Conservation (phyloP, 2,329 filamentous ascomycete species). For the Endoconidiophora laricicola region DNA sequence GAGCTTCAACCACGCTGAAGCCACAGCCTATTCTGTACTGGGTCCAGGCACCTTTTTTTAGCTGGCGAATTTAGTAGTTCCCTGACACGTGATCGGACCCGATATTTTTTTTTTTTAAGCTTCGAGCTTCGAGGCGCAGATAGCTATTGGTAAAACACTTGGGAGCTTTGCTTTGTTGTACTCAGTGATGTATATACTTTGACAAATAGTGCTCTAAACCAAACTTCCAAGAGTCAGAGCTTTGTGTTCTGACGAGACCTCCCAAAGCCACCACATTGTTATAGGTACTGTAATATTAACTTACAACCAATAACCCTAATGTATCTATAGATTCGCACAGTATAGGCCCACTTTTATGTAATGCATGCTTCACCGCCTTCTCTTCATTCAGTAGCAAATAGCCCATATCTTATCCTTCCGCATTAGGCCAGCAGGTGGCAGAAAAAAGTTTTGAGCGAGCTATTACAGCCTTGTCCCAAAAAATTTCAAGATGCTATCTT, state of each 20-base stretch:
- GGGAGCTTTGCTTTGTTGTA: neutral
- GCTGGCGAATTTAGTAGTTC: neutral
- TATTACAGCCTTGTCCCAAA: constrained; percentile 10
- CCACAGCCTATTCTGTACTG: neutral
- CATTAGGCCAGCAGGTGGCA: constrained; percentile 5
- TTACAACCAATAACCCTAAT: neutral
- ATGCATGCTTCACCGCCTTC: constrained; percentile 4
- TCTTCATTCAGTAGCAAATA: neutral
- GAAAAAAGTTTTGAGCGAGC: constrained; percentile 15
- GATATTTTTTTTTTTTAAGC: neutral
- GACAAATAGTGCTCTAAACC: too few relatives aligned
- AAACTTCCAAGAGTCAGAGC: too few relatives aligned
- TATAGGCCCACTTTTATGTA: neutral
- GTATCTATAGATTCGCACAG: neutral
- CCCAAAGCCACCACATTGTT: too few relatives aligned
- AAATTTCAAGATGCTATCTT: constrained; percentile 5
- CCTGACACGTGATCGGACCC: neutral
- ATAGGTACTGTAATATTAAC: too few relatives aligned
- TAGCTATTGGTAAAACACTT: neutral
- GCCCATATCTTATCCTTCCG: neutral
- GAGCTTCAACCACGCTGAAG: neutral
- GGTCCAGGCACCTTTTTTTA: neutral
- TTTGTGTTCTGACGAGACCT: too few relatives aligned
- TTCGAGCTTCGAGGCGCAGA: neutral
- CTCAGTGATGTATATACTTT: neutral